Conservation (phyloP, 495 filamentous ascomycete species). For the Tuber umbilicatum region DNA sequence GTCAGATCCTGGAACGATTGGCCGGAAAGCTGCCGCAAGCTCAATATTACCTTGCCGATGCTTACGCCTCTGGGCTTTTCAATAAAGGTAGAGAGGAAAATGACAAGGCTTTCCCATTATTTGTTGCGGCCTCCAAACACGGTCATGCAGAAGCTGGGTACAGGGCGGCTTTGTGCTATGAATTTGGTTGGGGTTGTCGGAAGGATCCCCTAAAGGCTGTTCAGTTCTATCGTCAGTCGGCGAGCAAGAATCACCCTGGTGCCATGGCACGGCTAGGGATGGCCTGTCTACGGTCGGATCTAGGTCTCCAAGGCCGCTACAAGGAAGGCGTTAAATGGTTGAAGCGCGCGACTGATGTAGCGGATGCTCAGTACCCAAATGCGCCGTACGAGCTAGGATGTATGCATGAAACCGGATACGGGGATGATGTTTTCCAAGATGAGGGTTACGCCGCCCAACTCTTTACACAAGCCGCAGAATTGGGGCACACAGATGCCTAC, state of each 20-base stretch:
- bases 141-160: constrained; percentile 95
- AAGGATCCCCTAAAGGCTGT: constrained; percentile 84
- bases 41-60: constrained; percentile 94
- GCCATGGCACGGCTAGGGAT: constrained; percentile 87
- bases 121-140: constrained; percentile 90
- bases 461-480: constrained; percentile 86
- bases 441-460: constrained; percentile 85
- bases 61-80: constrained; percentile 89
- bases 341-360: constrained; percentile 80
- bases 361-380: constrained; percentile 83
- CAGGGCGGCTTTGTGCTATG: constrained; percentile 87
- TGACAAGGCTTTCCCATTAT: constrained; percentile 82
- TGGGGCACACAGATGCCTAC: constrained; percentile 78
- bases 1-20: constrained; percentile 77
- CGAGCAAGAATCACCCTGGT: constrained; percentile 89
- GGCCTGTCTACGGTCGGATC: constrained; percentile 79
- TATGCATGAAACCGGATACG: constrained; percentile 81
- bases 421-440: constrained; percentile 87
- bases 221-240: constrained; percentile 83
- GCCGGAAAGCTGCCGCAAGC: constrained; percentile 85
- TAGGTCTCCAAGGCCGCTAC: constrained; percentile 77
- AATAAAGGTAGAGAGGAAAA: constrained; percentile 86
- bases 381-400: constrained; percentile 86
- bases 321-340: constrained; percentile 95
- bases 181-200: constrained; percentile 93